Base-by-base conservation (phyloP, 371 early-diverging fungal genomes). In the Paraphysoderma sedebokerense region DNA sequence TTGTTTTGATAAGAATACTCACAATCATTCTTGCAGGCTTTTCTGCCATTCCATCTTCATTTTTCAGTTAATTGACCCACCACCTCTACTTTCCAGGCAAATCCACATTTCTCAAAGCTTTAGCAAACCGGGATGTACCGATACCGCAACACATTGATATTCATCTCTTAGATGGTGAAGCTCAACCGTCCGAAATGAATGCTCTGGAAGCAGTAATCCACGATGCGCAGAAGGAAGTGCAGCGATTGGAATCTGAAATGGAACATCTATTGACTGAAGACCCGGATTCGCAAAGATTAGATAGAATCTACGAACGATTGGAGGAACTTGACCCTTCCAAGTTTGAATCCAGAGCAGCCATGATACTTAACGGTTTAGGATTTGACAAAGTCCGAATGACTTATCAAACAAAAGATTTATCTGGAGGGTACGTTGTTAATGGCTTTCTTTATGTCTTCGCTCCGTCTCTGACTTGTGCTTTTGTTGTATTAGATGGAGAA, bases 401-500 rank as follows among this genome's bases (percentile, higher is more conserved):
- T 50, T 81, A 82, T 67, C 74, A 70, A 49, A 93, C 96, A 51
- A 84, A 80, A 71, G 89, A 89, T 55, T 78, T 99, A 68, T 95
- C 95, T 61, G 98, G 99, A 78, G n/a, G n/a, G n/a, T n/a, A n/a
- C n/a, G n/a, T n/a, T n/a, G n/a, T n/a, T n/a, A n/a, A n/a, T n/a
- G n/a, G n/a, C n/a, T n/a, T n/a, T n/a, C n/a, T n/a, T n/a, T n/a
- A n/a, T n/a, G n/a, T n/a, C n/a, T n/a, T n/a, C n/a, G n/a, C n/a
- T n/a, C n/a, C n/a, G n/a, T n/a, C n/a, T n/a, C n/a, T n/a, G n/a
- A n/a, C n/a, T n/a, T n/a, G n/a, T n/a, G n/a, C n/a, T n/a, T n/a
- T n/a, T n/a, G n/a, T n/a, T n/a, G n/a, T n/a, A n/a, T n/a, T n/a
- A 98, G 99, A 57, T 99, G 99, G 99, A 81, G 95, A 55, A 96